Conservation (phyloP, 768 basidiomycete genomes). For the Lactarius akahatsu region DNA sequence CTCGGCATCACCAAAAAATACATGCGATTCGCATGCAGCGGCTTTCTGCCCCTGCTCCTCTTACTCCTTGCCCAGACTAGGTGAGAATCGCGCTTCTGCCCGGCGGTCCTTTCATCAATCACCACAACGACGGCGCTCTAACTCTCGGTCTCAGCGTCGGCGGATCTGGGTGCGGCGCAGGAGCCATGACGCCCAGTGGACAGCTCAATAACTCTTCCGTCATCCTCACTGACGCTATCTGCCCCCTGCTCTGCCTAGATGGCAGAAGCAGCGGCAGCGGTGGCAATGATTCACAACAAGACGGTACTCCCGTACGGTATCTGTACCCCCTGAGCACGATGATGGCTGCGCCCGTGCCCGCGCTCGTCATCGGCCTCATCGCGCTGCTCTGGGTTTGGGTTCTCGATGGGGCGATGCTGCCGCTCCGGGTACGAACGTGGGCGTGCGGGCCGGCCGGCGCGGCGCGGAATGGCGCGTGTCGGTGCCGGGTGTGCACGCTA, state of each 20-base stretch:
- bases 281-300: not conserved
- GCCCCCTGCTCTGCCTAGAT: not conserved
- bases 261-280: not conserved
- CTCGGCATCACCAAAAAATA: not conserved
- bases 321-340: not conserved
- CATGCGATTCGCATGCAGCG: constrained; percentile 19
- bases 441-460: not conserved
- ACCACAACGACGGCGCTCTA: not conserved
- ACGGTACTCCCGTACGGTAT: not conserved
- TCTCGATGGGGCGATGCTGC: not conserved
- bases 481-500: constrained; percentile 24
- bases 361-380: not conserved
- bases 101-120: not conserved
- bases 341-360: not conserved
- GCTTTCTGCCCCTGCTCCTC: constrained; percentile 1
- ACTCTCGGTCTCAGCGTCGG: not conserved
- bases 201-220: not conserved
- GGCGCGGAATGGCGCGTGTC: constrained; percentile 9
- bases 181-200: not conserved
- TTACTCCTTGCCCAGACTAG: constrained; percentile 4
- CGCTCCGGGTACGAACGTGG: not conserved
- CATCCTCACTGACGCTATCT: not conserved
- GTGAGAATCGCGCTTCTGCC: constrained; percentile 5
- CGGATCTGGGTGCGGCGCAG: not conserved
- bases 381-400: constrained; percentile 18